These are phyloP conservation scores for Globisporangium echinulatum DNA, from an alignment of 352 stramenopile species.

Conservation along the genomic window DNA sequence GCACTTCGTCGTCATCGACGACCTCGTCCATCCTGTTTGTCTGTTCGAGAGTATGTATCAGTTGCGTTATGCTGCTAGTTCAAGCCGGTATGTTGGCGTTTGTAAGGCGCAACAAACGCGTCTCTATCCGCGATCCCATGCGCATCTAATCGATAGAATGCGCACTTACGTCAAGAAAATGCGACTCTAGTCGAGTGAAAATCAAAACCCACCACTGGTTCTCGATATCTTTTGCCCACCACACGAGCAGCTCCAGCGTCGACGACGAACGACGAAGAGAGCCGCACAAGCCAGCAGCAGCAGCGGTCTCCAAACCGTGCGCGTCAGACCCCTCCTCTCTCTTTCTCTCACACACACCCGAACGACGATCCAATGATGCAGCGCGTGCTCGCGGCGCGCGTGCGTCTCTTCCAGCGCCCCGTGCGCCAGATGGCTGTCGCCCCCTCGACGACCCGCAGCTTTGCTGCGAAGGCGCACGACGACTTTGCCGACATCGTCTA, in stretches of 20 bases:
- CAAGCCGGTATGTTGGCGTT: background rate
- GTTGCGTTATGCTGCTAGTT: too few relatives aligned
- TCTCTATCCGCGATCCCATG: too few relatives aligned
- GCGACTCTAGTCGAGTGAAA: too few relatives aligned
- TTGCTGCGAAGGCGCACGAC: conserved; percentile 32
- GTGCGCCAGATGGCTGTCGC: conserved; percentile 13
- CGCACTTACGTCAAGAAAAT: background rate
- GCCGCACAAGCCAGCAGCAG: background rate
- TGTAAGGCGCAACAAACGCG: too few relatives aligned
- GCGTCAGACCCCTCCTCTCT: too few relatives aligned
- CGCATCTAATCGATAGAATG: background rate
- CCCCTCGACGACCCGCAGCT: conserved; percentile 3
- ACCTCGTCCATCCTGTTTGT: conserved; percentile 11
- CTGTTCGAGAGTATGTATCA: too few relatives aligned
- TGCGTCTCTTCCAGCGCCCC: conserved; percentile 58
- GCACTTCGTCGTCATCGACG: conserved; percentile 35
- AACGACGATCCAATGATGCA: conserved; percentile 24
- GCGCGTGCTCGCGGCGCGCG: conserved; percentile 37
- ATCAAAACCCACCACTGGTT: background rate
- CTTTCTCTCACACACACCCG: background rate
- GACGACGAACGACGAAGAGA: background rate
- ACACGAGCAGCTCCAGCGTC: background rate
- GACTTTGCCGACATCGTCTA: conserved; percentile 72
- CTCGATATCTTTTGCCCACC: conserved; percentile 1
- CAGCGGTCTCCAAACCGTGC: background rate